Percentiles rank a stretch among this genome's conserved stretches.
These are phyloP conservation scores for Arabis hirsuta DNA, from an alignment of 345 rosid species.

Conservation along the genomic window DNA sequence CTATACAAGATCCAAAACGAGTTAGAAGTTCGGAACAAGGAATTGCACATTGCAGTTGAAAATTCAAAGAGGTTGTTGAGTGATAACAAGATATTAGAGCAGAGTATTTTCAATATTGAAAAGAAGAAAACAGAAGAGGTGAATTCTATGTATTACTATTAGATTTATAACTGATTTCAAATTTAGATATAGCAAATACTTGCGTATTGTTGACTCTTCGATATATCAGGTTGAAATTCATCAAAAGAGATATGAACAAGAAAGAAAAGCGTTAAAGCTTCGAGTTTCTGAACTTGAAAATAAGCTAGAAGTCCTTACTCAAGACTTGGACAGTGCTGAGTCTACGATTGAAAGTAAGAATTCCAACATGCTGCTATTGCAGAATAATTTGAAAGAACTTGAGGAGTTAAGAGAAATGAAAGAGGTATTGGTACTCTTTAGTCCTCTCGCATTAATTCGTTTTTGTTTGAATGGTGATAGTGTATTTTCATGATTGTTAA, in stretches of 20 bases:
- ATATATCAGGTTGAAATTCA: constrained; percentile 57
- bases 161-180: constrained; percentile 13
- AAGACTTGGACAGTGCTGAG: constrained; percentile 58
- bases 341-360: constrained; percentile 59
- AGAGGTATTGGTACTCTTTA: constrained; percentile 60
- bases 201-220: constrained; percentile 17
- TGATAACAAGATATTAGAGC: constrained; percentile 66
- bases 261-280: constrained; percentile 62
- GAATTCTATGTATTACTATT: neutral
- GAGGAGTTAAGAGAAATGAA: constrained; percentile 94
- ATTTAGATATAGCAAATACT: constrained; percentile 17
- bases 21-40: constrained; percentile 60
- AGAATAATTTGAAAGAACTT: constrained; percentile 76
- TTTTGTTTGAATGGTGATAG: no score
- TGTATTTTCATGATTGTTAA: neutral
- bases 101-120: constrained; percentile 63
- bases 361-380: constrained; percentile 58
- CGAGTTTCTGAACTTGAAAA: constrained; percentile 69
- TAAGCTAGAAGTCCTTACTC: constrained; percentile 57
- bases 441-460: constrained; percentile 10
- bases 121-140: constrained; percentile 82
- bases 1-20: constrained; percentile 67
- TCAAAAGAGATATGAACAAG: constrained; percentile 67
- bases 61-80: constrained; percentile 51
- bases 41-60: constrained; percentile 62